Evolutionary conservation across 495 filamentous ascomycete genomes (phyloP).

Genomic region (Penicillium atrosanguineum): DNA sequence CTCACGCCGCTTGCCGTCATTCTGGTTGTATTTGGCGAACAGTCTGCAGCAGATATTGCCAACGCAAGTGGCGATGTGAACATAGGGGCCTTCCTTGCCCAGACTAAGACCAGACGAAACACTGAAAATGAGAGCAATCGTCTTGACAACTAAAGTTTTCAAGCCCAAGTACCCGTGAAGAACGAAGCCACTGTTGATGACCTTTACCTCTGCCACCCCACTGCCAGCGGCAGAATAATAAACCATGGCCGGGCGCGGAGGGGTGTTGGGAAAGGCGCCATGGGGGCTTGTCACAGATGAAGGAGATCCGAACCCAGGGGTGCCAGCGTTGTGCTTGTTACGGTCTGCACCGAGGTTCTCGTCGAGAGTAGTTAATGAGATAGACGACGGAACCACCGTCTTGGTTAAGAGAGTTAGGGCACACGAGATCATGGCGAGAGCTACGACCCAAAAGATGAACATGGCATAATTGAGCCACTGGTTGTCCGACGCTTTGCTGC

Average conservation of each 20-base stretch:
- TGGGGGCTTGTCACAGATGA: conserved; percentile 31
- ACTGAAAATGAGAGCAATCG: conserved; percentile 76
- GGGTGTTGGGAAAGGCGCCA: conserved; percentile 25
- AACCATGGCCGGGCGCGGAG: conserved; percentile 65
- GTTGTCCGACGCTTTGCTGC: conserved; percentile 42
- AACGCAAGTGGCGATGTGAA: conserved; percentile 94
- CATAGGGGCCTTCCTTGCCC: conserved; percentile 96
- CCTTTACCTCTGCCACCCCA: conserved; percentile 95
- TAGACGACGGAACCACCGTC: conserved; percentile 84
- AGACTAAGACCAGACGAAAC: conserved; percentile 90
- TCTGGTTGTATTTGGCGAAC: conserved; percentile 89
- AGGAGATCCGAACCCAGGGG: conserved; percentile 34
- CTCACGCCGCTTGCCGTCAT: conserved; percentile 89
- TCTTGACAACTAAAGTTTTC: conserved; percentile 86
- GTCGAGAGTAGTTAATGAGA: conserved; percentile 82
- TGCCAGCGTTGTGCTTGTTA: conserved; percentile 36
- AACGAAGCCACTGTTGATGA: conserved; percentile 96
- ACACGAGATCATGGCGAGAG: conserved; percentile 74
- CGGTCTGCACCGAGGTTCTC: conserved; percentile 64
- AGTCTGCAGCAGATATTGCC: conserved; percentile 93
- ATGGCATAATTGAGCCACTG: conserved; percentile 70
- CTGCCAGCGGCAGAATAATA: conserved; percentile 97
- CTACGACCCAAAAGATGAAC: conserved; percentile 68
- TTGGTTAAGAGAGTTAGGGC: conserved; percentile 80
- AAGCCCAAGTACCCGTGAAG: conserved; percentile 92